Conservation (phyloP, 1,284 basidiomycete genomes). For the Rhodotorula sp. region DNA sequence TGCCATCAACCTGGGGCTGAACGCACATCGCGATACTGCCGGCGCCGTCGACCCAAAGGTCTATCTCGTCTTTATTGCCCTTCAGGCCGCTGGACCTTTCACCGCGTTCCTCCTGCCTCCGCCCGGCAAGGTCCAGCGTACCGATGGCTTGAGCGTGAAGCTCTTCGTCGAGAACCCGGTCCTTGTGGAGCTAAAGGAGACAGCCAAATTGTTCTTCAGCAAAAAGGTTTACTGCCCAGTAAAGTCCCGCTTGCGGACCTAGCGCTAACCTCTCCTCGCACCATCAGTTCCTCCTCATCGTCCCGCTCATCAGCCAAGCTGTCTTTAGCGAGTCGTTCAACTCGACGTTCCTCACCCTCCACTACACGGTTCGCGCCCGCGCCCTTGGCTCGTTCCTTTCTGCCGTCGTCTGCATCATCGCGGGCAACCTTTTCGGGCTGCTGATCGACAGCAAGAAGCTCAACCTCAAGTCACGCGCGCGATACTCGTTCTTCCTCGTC, state of each 20-base stretch:
- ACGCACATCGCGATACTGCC: slow-evolving; percentile 44
- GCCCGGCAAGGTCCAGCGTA: slow-evolving; percentile 33
- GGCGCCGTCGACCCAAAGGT: slow-evolving; percentile 50
- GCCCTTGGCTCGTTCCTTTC: slow-evolving; percentile 33
- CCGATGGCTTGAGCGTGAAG: slow-evolving; percentile 26
- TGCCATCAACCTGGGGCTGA: slow-evolving; percentile 48
- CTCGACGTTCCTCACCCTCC: slow-evolving; percentile 25
- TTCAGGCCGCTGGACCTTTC: slow-evolving; percentile 41
- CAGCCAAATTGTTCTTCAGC: slow-evolving; percentile 43
- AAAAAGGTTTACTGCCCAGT: slow-evolving; percentile 36
- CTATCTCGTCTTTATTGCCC: slow-evolving; percentile 53
- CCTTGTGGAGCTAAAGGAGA: slow-evolving; percentile 42
- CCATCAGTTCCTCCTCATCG: slow-evolving; percentile 46
- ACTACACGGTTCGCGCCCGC: slow-evolving; percentile 33
- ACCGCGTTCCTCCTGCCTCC: slow-evolving; percentile 32
- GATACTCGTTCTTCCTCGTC: slow-evolving; percentile 8
- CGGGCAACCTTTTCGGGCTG: slow-evolving; percentile 28
- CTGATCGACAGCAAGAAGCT: slow-evolving; percentile 6
- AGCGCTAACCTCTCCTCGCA: slow-evolving; percentile 26
- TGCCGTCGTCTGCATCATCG: slow-evolving; percentile 28
- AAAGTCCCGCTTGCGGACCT: neutral
- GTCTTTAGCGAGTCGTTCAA: slow-evolving; percentile 36
- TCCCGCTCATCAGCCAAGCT: slow-evolving; percentile 34
- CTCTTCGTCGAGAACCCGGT: slow-evolving; percentile 43
- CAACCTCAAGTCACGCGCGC: slow-evolving; percentile 18